Percentiles rank a stretch among this genome's conserved stretches.
Conservation (phyloP, 306 rosid genomes). For the Echinosophora koreensis region DNA sequence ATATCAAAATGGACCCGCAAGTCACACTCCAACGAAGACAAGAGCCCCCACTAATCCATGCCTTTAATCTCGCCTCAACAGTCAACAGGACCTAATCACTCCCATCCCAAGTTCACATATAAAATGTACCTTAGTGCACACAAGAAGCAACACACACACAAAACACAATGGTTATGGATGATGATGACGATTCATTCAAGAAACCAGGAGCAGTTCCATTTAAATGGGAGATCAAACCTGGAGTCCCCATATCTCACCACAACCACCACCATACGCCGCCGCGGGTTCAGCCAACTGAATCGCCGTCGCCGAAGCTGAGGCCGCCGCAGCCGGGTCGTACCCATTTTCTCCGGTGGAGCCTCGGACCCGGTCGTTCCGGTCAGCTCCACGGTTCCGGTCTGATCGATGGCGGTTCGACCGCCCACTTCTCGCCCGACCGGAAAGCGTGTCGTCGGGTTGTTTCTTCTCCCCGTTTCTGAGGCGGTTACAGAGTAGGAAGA, state of each 20-base stretch:
- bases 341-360: slow-evolving; percentile 49
- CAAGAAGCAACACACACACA: neutral
- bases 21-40: neutral
- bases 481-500: slow-evolving; percentile 48
- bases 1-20: slow-evolving; percentile 39
- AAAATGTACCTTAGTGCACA: slow-evolving; percentile 3
- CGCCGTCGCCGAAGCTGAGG: slow-evolving; percentile 54
- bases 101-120: neutral
- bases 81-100: slow-evolving; percentile 14
- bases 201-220: slow-evolving; percentile 86
- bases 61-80: slow-evolving; percentile 84
- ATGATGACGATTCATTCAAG: slow-evolving; percentile 58
- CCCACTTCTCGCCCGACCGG: slow-evolving; percentile 53
- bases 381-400: slow-evolving; percentile 58
- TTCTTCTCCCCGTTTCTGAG: slow-evolving; percentile 73
- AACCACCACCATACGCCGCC: slow-evolving; percentile 41
- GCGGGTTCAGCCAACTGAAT: neutral
- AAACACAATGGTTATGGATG: slow-evolving; percentile 55
- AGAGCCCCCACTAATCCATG: slow-evolving; percentile 55
- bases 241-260: slow-evolving; percentile 66
- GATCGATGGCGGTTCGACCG: slow-evolving; percentile 66
- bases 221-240: slow-evolving; percentile 95
- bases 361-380: slow-evolving; percentile 54
- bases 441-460: slow-evolving; percentile 64
- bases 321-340: slow-evolving; percentile 60